Base-by-base conservation (phyloP, 2,329 filamentous ascomycete genomes). In the Keithomyces neogunnii region DNA sequence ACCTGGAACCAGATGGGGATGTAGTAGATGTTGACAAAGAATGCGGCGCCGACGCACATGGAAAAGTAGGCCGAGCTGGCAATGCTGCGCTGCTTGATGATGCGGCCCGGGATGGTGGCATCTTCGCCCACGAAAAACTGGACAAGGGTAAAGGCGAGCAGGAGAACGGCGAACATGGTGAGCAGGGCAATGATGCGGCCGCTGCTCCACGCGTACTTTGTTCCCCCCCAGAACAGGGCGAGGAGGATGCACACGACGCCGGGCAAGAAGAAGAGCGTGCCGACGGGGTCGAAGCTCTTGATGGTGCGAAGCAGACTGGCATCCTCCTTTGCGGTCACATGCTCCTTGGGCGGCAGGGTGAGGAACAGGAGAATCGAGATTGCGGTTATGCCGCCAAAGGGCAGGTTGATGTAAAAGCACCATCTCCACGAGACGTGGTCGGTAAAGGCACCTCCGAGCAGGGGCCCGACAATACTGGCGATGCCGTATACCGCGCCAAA, bases 191-290 rank as follows among this genome's bases (percentile, higher is more conserved):
- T 49, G 26, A 49, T 30, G 8, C 35, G 10, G 10, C 38, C 8
- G 38, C 19, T 44, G 29, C 29, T 29, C 47, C 47, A 65, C 1
- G 54, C 53, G 40, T 70, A 69, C 45, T 63, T 64, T 31, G 60
- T 60, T 6, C 70, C 71, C 33, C 71, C 71, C 73, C 73, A 78
- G 51, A 77, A 73, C 3, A 79, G 63, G 13, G 74, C 74, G 0
- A 79, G 63, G 0, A 78, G 57, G 13, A 77, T 64, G 55, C 73
- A 77, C 19, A 76, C 60, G 5, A 76, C 66, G 10, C 69, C 59
- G 0, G 63, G 63, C 59, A 64, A 30, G 29, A 68, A 64, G 3
- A 66, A 56, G 11, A 52, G 45, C 1, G 60, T 63, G 7, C 65
- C 65, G 4, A 65, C 50, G 5, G 62, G 58, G 56, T 49, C 47